Conservation (phyloP, 768 basidiomycete genomes). For the Mycena kentingensis region DNA sequence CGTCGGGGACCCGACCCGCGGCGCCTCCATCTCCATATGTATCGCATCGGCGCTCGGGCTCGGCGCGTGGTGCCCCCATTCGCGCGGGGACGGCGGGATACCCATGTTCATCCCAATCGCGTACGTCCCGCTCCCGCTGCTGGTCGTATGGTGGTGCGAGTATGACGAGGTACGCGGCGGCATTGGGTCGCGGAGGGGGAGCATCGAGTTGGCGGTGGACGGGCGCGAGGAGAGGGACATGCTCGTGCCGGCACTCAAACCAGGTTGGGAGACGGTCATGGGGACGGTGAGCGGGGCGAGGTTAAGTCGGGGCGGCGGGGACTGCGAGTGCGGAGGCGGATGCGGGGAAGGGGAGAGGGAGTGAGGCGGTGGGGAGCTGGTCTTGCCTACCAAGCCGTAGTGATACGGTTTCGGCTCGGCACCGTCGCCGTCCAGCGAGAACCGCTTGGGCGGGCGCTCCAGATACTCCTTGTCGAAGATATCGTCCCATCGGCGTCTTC, state of each 20-base stretch:
- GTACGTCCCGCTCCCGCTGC: constrained; percentile 22
- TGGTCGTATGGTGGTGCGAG: constrained; percentile 17
- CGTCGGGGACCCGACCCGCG: constrained; percentile 44
- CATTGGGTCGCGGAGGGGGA: constrained; percentile 32
- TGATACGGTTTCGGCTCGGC: constrained; percentile 57
- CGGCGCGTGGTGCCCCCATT: constrained; percentile 23
- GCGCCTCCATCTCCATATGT: constrained; percentile 9
- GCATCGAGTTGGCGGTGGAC: constrained; percentile 46
- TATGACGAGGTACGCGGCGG: constrained; percentile 20
- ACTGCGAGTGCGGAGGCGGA: constrained; percentile 22
- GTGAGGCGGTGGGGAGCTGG: constrained; percentile 33
- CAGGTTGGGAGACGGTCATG: constrained; percentile 26
- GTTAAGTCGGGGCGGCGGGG: constrained; percentile 27
- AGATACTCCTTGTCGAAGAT: constrained; percentile 48
- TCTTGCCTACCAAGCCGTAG: constrained; percentile 62
- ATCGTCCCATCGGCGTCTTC: constrained; percentile 50
- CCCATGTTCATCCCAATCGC: constrained; percentile 8
- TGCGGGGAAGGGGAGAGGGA: constrained; percentile 42
- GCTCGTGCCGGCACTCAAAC: constrained; percentile 26
- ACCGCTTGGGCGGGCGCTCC: constrained; percentile 27
- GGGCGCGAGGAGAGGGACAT: constrained; percentile 38
- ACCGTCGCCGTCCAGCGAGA: constrained; percentile 31
- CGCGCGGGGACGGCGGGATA: constrained; percentile 12
- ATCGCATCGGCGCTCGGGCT: constrained; percentile 16
- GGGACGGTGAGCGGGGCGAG: constrained; percentile 33